Conservation (phyloP, 2,329 filamentous ascomycete species). For the Colletotrichum lupini region DNA sequence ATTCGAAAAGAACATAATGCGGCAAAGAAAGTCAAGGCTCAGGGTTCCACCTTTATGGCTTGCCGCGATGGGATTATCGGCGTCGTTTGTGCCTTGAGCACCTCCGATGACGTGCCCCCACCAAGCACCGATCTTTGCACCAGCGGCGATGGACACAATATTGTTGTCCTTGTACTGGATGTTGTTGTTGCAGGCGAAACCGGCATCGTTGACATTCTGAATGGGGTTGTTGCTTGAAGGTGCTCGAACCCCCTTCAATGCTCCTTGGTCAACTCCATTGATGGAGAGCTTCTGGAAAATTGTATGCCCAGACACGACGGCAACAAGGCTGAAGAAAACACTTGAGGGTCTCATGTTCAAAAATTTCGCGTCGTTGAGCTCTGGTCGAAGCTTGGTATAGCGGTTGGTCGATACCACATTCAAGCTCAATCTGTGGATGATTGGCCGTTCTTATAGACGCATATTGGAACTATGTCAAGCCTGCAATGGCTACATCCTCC, state of each 20-base stretch:
- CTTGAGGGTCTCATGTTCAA: constrained; percentile 32
- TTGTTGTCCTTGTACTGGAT: constrained; percentile 47
- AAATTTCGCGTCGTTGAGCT: neutral
- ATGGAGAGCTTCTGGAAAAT: constrained; percentile 58
- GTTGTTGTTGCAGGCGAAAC: constrained; percentile 59
- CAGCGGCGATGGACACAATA: constrained; percentile 58
- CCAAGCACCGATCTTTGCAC: constrained; percentile 58
- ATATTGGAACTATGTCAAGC: too few species aligned
- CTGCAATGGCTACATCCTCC: neutral
- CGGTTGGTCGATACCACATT: too few species aligned
- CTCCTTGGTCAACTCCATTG: constrained; percentile 60
- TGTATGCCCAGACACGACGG: constrained; percentile 50
- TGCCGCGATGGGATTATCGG: constrained; percentile 60
- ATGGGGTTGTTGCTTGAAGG: constrained; percentile 62
- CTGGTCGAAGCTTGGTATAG: too few species aligned
- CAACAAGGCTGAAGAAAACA: constrained; percentile 35
- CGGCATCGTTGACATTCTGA: constrained; percentile 56
- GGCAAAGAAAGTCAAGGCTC: too few species aligned
- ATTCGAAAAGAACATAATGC: too few species aligned
- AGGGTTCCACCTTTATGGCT: constrained; percentile 54
- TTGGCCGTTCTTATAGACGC: too few species aligned
- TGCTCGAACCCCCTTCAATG: constrained; percentile 60
- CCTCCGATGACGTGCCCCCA: constrained; percentile 64
- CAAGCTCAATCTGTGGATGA: neutral
- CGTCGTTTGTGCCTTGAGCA: constrained; percentile 53